Evolutionary conservation across 768 basidiomycete species (phyloP), one percentile per base, ranked within the genome.

Genomic region (Hericium rajendrae): DNA sequence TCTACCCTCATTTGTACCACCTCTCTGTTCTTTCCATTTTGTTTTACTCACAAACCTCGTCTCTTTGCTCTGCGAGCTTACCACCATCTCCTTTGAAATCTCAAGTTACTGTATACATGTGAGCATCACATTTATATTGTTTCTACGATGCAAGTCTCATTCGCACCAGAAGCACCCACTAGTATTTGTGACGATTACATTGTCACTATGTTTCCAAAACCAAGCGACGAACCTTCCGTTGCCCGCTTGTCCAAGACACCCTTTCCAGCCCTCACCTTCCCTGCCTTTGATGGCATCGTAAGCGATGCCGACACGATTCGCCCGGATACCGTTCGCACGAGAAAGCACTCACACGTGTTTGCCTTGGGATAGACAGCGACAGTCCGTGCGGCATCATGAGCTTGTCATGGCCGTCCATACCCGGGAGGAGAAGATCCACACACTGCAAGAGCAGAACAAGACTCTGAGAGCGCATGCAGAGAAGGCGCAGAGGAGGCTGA

Each of bases 391-490:
- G 10, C 46, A 54, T 20, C 56, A 57, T 28, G 62, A 62, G 38
- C 40, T 62, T 6, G 16, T 51, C 10, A 46, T 51, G 40, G 62
- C 61, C 40, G 60, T 62, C 13, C 62, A 56, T 28, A 56, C 57
- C 18, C 59, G 62, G 3, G 62, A 62, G 41, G 48, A 58, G 24
- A 57, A 58, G 55, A 60, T 62, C 38, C 28, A 18, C 40, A 24
- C 48, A 15, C 54, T 62, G 41, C 60, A 62, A 20, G 62, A 61
- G 5, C 12, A 62, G 26, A 57, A 24, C 48, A 37, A 48, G 4
- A 1, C 32, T 8, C 60, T 62, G 39, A 58, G 39, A n/a, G 28
- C n/a, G 3, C 62, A 61, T 18, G 54, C 57, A 51, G 60, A 62
- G 13, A 26, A 43, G 10, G 37, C 26, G 16, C 54, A 56, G 28